Conservation (phyloP, 441 rosid species). For the Mallotus japonicus region DNA sequence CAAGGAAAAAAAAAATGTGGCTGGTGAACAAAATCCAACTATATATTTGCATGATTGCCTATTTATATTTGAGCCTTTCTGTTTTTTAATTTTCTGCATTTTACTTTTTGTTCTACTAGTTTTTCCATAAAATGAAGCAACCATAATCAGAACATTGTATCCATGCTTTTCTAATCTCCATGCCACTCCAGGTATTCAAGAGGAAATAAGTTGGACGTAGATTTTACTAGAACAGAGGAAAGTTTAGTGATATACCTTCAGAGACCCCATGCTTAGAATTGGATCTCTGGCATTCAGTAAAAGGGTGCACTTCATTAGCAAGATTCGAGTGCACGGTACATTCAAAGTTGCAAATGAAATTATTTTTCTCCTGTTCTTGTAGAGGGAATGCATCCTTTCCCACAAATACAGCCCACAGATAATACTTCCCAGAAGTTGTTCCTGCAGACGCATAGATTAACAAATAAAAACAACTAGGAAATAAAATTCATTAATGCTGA, state of each 20-base stretch:
- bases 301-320: not conserved
- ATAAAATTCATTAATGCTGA: too few relatives aligned
- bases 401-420: conserved; percentile 12
- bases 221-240: too few relatives aligned
- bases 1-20: too few relatives aligned
- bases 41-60: not conserved
- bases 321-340: not conserved
- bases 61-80: not conserved
- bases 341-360: not conserved
- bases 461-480: too few relatives aligned
- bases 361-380: not conserved
- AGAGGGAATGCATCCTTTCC: conserved; percentile 14
- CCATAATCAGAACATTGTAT: not conserved
- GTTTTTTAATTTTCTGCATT: not conserved
- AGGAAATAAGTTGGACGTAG: too few relatives aligned
- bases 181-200: too few relatives aligned
- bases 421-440: conserved; percentile 5
- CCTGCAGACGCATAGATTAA: not conserved
- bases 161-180: too few relatives aligned
- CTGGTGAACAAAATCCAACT: not conserved
- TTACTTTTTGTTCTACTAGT: not conserved
- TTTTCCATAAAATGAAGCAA: not conserved
- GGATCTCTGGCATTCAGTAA: not conserved
- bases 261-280: too few relatives aligned
- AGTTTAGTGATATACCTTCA: not conserved